phyloP scores from a whole-genome alignment of 805 yeast species.

The Lipomyces anomalus region DNA sequence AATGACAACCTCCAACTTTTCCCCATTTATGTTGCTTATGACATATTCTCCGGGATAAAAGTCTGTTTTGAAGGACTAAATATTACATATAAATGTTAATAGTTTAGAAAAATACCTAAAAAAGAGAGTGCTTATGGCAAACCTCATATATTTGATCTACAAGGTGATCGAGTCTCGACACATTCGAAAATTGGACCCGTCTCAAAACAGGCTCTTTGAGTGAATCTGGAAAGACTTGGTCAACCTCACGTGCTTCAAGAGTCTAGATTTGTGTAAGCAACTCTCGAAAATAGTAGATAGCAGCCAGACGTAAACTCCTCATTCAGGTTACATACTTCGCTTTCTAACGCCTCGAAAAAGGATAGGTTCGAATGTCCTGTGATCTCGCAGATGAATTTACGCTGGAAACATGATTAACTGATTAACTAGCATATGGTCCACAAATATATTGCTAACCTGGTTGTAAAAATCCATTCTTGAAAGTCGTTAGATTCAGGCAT shows the following conservation, averaged over 20 bases:
- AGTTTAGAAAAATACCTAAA: too few species aligned
- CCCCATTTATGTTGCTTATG: slow-evolving; percentile 40
- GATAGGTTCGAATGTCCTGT: slow-evolving; percentile 91
- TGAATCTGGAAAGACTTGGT: slow-evolving; percentile 81
- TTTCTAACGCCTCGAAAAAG: slow-evolving; percentile 78
- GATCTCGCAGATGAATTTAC: slow-evolving; percentile 89
- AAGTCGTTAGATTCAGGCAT: too few species aligned
- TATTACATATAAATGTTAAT: too few species aligned
- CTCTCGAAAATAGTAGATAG: not conserved
- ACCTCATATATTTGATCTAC: slow-evolving; percentile 78
- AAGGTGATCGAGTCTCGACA: slow-evolving; percentile 74
- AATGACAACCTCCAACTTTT: slow-evolving; percentile 52
- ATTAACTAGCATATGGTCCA: not conserved
- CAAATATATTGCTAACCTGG: slow-evolving; percentile 22
- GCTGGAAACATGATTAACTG: slow-evolving; percentile 25
- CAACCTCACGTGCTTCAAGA: slow-evolving; percentile 44
- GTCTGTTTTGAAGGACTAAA: slow-evolving; percentile 73
- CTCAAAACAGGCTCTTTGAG: slow-evolving; percentile 87
- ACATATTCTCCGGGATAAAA: slow-evolving; percentile 90
- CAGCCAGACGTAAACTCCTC: too few species aligned
- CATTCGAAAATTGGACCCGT: slow-evolving; percentile 72
- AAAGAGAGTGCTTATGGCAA: too few species aligned
- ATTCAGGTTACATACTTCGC: slow-evolving; percentile 47
- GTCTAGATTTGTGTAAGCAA: slow-evolving; percentile 1
- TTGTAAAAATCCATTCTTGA: too few species aligned